Evolutionary conservation across 495 filamentous ascomycete species (phyloP), one percentile per base, ranked within the genome.

Genomic region (Staphylotrichum longicolle): DNA sequence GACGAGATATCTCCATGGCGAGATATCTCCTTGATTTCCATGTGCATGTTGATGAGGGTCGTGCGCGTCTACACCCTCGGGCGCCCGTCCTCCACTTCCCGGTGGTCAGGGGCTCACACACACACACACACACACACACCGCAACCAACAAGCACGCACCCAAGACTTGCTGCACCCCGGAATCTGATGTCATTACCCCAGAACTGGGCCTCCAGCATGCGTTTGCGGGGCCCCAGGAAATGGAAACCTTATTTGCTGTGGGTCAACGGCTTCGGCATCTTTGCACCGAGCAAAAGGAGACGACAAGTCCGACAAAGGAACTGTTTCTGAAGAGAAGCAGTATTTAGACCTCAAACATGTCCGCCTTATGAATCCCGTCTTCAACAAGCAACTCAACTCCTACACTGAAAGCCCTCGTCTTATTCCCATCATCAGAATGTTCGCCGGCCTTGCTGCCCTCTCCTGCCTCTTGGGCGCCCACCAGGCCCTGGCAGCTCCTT

Each of bases 161-260:
- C 20, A 27, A 27, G 20, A 27, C 20, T 27, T 27, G 20, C 20
- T 27, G 20, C 20, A 27, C 20, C 20, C 20, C 20, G 20, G 20
- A 12, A 41, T 41, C 3, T 14, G 7, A 45, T 8, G 42, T 11
- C 10, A 12, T 9, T 45, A 45, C 42, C 42, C 42, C 42, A 45
- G 42, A 11, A 45, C 1, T 12, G 11, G 10, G 10, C 14, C 20
- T 45, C 14, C 1, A 45, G 15, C 14, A 48, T 48, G 15, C 14
- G n/a, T 48, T 48, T 48, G 46, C 20, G 46, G 46, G 46, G 46
- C 46, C 46, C 46, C 46, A 48, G 46, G 27, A 48, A 30, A 48
- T 30, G 46, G 5, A 48, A 48, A 5, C 46, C 46, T 14, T 48
- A 7, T 27, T 27, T 27, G 46, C 3, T 48, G 46, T 48, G 46